Percentiles rank a stretch among this genome's conserved stretches.
phyloP scores from a whole-genome alignment of 106 monocot species.

The Dioscorea zingiberensis region DNA sequence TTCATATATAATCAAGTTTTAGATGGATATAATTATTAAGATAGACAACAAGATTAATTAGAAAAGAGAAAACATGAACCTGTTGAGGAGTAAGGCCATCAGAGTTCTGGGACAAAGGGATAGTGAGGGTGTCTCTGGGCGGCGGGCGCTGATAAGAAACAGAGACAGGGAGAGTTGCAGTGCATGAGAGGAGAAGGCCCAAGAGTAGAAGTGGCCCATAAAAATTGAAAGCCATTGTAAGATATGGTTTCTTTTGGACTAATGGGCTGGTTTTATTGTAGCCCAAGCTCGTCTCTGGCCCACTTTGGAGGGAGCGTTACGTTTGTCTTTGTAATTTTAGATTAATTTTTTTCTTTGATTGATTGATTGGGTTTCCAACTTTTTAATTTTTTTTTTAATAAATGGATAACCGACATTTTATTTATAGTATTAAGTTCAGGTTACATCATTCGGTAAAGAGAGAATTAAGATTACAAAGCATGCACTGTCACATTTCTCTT shows the following conservation, averaged over 20 bases:
- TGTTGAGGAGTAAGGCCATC: slow-evolving; percentile 57
- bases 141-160: slow-evolving; percentile 31
- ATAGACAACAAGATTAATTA: not conserved
- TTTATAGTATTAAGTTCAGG: no score
- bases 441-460: no score
- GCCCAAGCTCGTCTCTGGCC: no score
- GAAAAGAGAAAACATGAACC: slow-evolving; percentile 8
- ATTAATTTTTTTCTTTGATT: no score
- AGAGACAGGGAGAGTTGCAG: not conserved
- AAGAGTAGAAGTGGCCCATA: not conserved
- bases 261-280: no score
- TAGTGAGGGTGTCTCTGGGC: slow-evolving; percentile 33
- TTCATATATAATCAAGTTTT: not conserved
- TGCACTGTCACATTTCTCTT: no score
- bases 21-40: not conserved
- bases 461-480: no score
- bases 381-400: no score
- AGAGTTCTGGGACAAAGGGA: slow-evolving; percentile 24
- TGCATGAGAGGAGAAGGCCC: not conserved
- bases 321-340: no score
- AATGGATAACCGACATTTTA: no score
- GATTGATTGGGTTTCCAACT: no score
- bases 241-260: not conserved
- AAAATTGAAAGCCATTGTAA: not conserved
- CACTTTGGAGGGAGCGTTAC: no score